Conservation (phyloP, 768 basidiomycete species). For the Agrocybe pediades region DNA sequence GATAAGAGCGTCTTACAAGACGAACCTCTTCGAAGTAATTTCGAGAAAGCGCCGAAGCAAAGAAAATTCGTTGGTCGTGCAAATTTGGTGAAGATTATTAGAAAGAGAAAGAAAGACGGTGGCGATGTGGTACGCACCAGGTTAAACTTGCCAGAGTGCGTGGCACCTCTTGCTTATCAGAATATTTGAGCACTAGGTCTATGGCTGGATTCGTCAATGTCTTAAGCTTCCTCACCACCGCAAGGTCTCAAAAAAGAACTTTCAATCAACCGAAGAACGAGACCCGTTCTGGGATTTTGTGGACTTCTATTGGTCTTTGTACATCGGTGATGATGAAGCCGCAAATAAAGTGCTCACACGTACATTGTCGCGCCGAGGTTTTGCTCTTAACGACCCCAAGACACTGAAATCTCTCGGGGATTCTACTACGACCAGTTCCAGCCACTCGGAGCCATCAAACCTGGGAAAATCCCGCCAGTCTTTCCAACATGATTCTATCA, state of each 20-base stretch:
- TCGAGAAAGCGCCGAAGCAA: neutral
- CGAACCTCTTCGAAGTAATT: slow-evolving; percentile 19
- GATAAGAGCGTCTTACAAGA: slow-evolving; percentile 24
- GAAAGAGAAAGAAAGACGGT: too few species aligned
- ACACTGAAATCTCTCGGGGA: neutral
- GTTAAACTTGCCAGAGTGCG: too few species aligned
- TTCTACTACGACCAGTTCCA: neutral
- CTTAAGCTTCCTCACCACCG: too few species aligned
- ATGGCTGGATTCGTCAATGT: too few species aligned
- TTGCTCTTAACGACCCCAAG: neutral
- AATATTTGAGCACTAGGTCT: too few species aligned
- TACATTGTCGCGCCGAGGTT: neutral
- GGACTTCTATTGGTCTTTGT: neutral
- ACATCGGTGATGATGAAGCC: neutral
- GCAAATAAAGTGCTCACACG: neutral
- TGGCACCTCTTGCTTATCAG: too few species aligned
- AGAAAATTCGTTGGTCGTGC: too few species aligned
- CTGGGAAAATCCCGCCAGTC: neutral
- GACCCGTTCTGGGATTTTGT: neutral
- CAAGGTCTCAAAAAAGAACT: too few species aligned
- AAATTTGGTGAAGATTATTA: too few species aligned
- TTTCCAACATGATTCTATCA: neutral
- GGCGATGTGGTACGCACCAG: too few species aligned
- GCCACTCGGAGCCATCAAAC: neutral
- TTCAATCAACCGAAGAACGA: neutral